phyloP scores from a whole-genome alignment of 164 flowering plant genomes.

The Liquidambar formosana region DNA sequence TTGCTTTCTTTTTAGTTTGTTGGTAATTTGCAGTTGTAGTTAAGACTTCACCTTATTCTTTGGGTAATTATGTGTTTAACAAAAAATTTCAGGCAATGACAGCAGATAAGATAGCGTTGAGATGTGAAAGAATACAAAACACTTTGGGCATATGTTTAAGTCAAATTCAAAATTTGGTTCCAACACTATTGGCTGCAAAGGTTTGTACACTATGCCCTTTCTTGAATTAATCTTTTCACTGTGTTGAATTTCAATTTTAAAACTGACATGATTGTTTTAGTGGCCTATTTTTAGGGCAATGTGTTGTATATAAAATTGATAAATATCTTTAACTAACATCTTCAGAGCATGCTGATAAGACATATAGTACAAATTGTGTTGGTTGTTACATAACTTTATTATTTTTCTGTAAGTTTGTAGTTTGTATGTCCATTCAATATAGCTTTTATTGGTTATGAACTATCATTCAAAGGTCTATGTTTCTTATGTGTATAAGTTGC shows the following conservation, averaged over 20 bases:
- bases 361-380: too few species aligned
- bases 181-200: constrained; percentile 22
- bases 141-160: constrained; percentile 15
- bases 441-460: too few species aligned
- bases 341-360: background rate
- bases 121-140: constrained; percentile 20
- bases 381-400: too few species aligned
- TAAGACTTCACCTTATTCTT: background rate
- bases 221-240: background rate
- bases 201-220: constrained; percentile 5
- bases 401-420: background rate
- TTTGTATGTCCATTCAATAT: background rate
- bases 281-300: background rate
- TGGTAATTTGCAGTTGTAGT: too few species aligned
- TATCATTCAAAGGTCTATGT: too few species aligned
- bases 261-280: too few species aligned
- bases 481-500: too few species aligned
- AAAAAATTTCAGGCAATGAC: constrained; percentile 22
- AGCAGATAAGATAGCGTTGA: constrained; percentile 12
- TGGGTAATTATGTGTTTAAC: background rate
- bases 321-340: background rate
- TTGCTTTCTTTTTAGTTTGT: too few species aligned
- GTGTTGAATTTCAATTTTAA: background rate
- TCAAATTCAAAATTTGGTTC: constrained; percentile 28
- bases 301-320: background rate